phyloP scores from a whole-genome alignment of 225 moss, liverwort and hornwort genomes.

The Rhytidiadelphus loreus region DNA sequence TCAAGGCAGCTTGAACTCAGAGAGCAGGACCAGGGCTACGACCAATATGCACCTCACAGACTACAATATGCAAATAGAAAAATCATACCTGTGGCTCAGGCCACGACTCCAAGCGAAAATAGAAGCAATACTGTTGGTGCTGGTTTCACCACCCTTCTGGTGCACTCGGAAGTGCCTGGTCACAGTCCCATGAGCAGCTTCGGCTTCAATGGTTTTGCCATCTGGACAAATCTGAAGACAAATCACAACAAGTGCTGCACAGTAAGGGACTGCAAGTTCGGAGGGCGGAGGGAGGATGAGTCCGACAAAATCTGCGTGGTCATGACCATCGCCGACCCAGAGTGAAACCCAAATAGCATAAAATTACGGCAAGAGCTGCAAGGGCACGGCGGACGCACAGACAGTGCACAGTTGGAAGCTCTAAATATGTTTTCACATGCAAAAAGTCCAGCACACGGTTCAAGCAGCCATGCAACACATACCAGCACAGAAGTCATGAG shows the following conservation, averaged over 20 bases:
- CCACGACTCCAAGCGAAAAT: constrained; percentile 99
- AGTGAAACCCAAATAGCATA: neutral
- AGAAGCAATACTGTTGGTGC: constrained; percentile 95
- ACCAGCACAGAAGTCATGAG: constrained; percentile 93
- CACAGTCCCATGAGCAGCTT: constrained; percentile 97
- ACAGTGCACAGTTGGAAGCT: neutral
- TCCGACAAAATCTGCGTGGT: neutral
- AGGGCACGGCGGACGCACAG: neutral
- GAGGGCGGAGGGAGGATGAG: neutral
- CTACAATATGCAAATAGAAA: neutral
- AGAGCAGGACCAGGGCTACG: neutral
- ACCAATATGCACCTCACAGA: neutral
- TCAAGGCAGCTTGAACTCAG: neutral
- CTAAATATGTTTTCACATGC: neutral
- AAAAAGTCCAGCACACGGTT: neutral
- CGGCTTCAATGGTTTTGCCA: constrained; percentile 87
- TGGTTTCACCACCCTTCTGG: constrained; percentile 94
- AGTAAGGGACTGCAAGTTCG: neutral
- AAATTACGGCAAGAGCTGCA: neutral
- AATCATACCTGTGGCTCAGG: constrained; percentile 48
- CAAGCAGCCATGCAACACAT: neutral
- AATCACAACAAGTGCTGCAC: neutral
- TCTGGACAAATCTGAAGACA: constrained; percentile 59
- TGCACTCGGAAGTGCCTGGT: constrained; percentile 88
- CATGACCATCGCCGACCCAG: neutral